Conservation (phyloP, 2,329 filamentous ascomycete genomes). For the Daldinia sp. region DNA sequence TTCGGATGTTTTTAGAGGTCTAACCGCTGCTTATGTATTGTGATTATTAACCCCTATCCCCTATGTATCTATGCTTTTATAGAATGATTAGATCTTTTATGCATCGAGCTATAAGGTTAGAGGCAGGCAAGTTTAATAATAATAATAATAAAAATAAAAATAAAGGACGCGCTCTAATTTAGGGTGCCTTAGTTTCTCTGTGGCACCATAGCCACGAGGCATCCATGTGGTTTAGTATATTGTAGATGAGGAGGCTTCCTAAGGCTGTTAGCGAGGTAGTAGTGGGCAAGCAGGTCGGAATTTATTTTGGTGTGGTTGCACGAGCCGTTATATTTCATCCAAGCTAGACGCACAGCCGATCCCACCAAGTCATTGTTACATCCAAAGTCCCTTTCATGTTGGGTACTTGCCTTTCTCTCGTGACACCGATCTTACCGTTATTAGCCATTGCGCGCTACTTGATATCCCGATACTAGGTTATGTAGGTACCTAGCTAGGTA, state of each 20-base stretch:
- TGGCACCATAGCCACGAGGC: constrained; percentile 47
- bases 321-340: constrained; percentile 16
- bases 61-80: background rate
- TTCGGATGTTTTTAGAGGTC: constrained; percentile 13
- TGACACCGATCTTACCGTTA: constrained; percentile 26
- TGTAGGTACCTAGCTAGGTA: background rate
- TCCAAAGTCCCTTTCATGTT: constrained; percentile 14
- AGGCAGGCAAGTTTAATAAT: background rate
- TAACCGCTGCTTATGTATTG: background rate
- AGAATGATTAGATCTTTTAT: background rate
- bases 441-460: constrained; percentile 24
- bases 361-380: constrained; percentile 29
- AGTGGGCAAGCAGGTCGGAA: constrained; percentile 27
- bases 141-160: background rate
- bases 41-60: background rate
- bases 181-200: constrained; percentile 39
- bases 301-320: constrained; percentile 41
- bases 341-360: constrained; percentile 38
- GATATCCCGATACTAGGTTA: constrained; percentile 1
- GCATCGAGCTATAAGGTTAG: constrained; percentile 9
- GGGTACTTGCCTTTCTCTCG: constrained; percentile 10
- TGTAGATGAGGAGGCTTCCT: constrained; percentile 35
- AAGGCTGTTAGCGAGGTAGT: constrained; percentile 26
- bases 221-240: constrained; percentile 34
- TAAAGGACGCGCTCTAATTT: constrained; percentile 38